Evolutionary conservation across 805 yeast genomes (phyloP).

Genomic region (Candida jianshihensis): DNA sequence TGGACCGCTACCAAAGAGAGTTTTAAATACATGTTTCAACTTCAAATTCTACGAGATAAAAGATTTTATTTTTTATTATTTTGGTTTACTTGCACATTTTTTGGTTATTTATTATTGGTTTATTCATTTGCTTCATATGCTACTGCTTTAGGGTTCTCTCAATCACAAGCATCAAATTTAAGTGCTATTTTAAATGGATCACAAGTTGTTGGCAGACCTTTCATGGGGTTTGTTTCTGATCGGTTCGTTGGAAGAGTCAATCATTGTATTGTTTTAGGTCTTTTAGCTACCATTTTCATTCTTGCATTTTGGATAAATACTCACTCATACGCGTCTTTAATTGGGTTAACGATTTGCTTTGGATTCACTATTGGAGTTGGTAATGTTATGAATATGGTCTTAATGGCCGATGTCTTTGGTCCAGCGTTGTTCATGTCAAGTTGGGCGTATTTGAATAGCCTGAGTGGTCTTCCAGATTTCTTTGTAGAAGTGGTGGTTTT

Average conservation of each 20-base stretch:
- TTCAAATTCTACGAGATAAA: conserved; percentile 23
- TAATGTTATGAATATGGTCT: conserved; percentile 34
- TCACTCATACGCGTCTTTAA: conserved; percentile 31
- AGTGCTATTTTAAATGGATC: conserved; percentile 42
- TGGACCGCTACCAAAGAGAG: conserved; percentile 6
- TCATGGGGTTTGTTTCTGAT: conserved; percentile 41
- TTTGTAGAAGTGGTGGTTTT: conserved; percentile 54
- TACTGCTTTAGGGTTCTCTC: conserved; percentile 39
- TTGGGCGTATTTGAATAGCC: conserved; percentile 31
- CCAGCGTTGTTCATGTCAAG: conserved; percentile 32
- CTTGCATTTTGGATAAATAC: conserved; percentile 43
- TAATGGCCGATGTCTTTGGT: conserved; percentile 34
- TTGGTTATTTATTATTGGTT: conserved; percentile 37
- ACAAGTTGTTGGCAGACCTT: conserved; percentile 43
- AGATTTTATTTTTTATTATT: conserved; percentile 25
- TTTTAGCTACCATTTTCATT: conserved; percentile 28
- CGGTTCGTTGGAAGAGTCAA: conserved; percentile 37
- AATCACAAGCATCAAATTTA: conserved; percentile 36
- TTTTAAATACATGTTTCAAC: conserved; percentile 29
- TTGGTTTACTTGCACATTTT: conserved; percentile 32
- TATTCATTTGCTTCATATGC: conserved; percentile 42
- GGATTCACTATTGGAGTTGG: conserved; percentile 41
- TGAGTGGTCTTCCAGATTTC: conserved; percentile 29
- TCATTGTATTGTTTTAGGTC: conserved; percentile 31
- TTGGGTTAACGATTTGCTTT: conserved; percentile 34